phyloP scores from a whole-genome alignment of 2,329 filamentous ascomycete genomes.

The Trichoderma asperellum region DNA sequence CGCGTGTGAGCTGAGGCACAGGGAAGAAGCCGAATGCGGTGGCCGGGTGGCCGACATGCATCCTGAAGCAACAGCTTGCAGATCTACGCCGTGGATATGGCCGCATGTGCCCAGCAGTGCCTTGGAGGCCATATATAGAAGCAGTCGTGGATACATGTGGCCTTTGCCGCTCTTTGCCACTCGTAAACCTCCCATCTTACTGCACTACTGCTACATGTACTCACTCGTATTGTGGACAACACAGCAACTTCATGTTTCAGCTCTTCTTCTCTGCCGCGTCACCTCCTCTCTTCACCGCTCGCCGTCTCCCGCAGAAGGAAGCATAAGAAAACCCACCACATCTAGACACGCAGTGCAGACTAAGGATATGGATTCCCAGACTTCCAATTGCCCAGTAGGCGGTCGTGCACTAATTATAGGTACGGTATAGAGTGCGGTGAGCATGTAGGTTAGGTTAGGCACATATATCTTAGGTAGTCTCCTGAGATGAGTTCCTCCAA shows the following conservation, averaged over 20 bases:
- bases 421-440: background rate
- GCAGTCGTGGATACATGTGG: background rate
- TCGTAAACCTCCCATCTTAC: background rate
- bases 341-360: background rate
- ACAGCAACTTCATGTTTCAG: background rate
- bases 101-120: background rate
- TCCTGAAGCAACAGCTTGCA: background rate
- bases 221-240: background rate
- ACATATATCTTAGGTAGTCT: background rate
- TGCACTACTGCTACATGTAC: background rate
- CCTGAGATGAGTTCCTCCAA: background rate
- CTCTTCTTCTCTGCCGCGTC: background rate
- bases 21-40: background rate
- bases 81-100: background rate
- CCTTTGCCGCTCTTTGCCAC: background rate
- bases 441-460: background rate
- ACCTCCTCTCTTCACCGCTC: constrained; percentile 7
- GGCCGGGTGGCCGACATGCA: background rate
- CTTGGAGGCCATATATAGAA: background rate
- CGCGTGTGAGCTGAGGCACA: background rate
- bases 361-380: background rate
- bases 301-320: background rate
- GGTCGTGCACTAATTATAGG: background rate
- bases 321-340: constrained; percentile 5
- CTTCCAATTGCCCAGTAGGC: background rate